Evolutionary conservation across 2,329 filamentous ascomycete genomes (phyloP), one percentile per base, ranked within the genome.

Genomic region (Fusarium sp.): DNA sequence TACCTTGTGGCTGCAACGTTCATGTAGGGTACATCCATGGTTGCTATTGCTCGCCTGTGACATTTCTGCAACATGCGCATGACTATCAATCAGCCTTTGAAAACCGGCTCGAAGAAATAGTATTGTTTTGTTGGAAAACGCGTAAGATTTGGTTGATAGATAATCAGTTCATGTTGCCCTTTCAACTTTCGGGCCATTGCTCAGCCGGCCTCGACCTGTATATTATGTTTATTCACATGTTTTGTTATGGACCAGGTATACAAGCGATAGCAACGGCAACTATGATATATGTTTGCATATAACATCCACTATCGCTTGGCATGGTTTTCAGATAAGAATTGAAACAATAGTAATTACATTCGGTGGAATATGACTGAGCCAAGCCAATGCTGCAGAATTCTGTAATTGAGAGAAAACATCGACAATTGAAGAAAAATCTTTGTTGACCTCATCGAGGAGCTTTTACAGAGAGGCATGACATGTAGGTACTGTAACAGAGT

Each of bases 11-110:
- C 46, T 54, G 47, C 58, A 61, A 54, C 56, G 63, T 45, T 45
- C 54, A 51, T 61, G 46, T 48, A 53, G 51, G 67, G 54, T 55
- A n/a, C 34, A 47, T 68, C 49, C 25, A 49, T 67, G 49, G 34
- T 16, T n/a, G 48, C 49, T 61, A 55, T 57, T 40, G 54, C 51
- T 63, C 40, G 52, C 32, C 54, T 70, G 62, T 34, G 49, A 70
- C 67, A 48, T 46, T 56, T 46, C 53, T 70, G 67, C 67, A 70
- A 70, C 67, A 58, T 24, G 18, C 32, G 34, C 34, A 37, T n/a
- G 34, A 37, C 34, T 37, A 37, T 37, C 30, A 47, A 53, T 55
- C 53, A 55, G 34, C 30, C 49, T 44, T 40, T 24, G 37, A 49
- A 32, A 49, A 42, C 44, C 34, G 44, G 55, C 27, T 34, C 25